Evolutionary conservation across 75 land plant genomes (phyloP), one percentile per base, ranked within the genome.

Genomic region (Pinus taeda): DNA sequence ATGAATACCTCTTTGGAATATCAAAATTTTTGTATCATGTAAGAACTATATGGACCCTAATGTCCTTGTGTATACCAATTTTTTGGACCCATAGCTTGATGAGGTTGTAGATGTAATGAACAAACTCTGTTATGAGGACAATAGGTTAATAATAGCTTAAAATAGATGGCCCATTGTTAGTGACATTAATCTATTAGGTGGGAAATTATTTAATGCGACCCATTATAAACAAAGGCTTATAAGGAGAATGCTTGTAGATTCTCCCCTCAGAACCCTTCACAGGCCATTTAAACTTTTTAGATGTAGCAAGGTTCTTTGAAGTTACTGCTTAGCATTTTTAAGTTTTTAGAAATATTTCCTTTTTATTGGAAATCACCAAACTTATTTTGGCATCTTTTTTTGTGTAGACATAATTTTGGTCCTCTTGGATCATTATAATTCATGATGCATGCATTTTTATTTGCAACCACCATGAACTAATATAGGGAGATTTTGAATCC

Each of bases 81-180:
- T 93, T 13, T 76, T 91, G 21, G 91, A 91, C 57, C 89, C 84
- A 63, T 86, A 89, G 88, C 74, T 93, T 6, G 96, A 93, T 57
- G 75, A 93, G 2, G 80, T 91, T 7, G 7, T 73, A 29, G 83
- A 74, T 39, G 96, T 93, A 33, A 93, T 93, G 96, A 72, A n/a
- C 5, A 20, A 62, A 3, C 59, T 85, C 24, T 88, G 92, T 15
- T 86, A 29, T 66, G 81, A 75, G 26, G 77, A 80, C 13, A 81
- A 88, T 13, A 79, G 86, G 58, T 6, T 94, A 6, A 81, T 74
- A 53, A 74, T 94, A 14, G 85, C 88, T 55, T 92, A 94, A 83
- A 94, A 94, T 22, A 92, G 97, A 14, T 94, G 94, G 97, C 97
- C 97, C 5, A 94, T 90, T 30, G 84, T 73, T 24, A 84, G 92